Evolutionary conservation across 345 rosid genomes (phyloP).

Genomic region (Iberis pinnata): DNA sequence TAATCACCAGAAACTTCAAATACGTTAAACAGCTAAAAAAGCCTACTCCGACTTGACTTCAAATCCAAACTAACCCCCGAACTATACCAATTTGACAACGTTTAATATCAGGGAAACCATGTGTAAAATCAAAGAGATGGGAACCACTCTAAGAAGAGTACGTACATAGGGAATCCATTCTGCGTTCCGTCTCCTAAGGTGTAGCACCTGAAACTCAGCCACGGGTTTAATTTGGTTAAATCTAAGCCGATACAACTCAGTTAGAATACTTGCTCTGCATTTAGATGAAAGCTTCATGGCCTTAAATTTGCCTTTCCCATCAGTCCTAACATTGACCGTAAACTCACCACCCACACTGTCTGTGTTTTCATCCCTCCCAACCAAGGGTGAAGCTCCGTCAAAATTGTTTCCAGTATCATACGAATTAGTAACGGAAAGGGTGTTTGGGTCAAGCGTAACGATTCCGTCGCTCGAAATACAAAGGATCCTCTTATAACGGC

Average conservation of each 20-base stretch:
- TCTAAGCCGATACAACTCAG: slow-evolving; percentile 71
- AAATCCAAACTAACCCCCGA: slow-evolving; percentile 7
- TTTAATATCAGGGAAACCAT: not conserved
- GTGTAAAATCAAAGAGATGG: slow-evolving; percentile 33
- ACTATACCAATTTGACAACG: not conserved
- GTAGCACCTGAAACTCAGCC: slow-evolving; percentile 81
- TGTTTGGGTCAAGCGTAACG: slow-evolving; percentile 74
- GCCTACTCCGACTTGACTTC: slow-evolving; percentile 2
- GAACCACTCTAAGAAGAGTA: slow-evolving; percentile 3
- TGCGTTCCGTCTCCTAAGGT: slow-evolving; percentile 58
- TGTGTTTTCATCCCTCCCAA: slow-evolving; percentile 64
- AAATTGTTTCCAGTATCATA: slow-evolving; percentile 62
- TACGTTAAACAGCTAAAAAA: not conserved
- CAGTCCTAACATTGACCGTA: slow-evolving; percentile 68
- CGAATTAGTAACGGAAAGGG: slow-evolving; percentile 70
- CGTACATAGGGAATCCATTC: slow-evolving; percentile 88
- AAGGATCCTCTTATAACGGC: slow-evolving; percentile 86
- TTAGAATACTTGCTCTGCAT: slow-evolving; percentile 67
- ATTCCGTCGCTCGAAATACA: slow-evolving; percentile 62
- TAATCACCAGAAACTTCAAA: no score
- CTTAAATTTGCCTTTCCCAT: slow-evolving; percentile 86
- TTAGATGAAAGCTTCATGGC: slow-evolving; percentile 71
- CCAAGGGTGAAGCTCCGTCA: slow-evolving; percentile 63
- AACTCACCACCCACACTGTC: slow-evolving; percentile 50
- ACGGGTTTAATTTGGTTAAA: slow-evolving; percentile 56